Conservation (phyloP, 1,139 yeast genomes). For the Candida sojae region DNA sequence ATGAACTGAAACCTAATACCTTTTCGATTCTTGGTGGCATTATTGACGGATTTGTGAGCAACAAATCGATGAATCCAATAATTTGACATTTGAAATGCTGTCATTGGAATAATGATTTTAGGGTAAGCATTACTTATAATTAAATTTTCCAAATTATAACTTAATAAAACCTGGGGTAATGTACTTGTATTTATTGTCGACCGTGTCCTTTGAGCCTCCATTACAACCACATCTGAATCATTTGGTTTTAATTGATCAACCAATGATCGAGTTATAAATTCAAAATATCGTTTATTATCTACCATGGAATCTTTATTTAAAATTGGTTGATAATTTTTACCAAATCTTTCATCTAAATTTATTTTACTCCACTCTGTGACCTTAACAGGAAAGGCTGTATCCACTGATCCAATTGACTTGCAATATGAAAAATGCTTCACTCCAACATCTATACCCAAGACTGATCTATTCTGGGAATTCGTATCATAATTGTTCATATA, state of each 20-base stretch:
- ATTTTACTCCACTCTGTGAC: conserved; percentile 31
- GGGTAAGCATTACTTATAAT: conserved; percentile 20
- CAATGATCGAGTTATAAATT: conserved; percentile 23
- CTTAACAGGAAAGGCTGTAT: conserved; percentile 8
- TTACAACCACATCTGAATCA: conserved; percentile 24
- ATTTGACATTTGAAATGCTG: conserved; percentile 36
- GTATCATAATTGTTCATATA: conserved; percentile 13
- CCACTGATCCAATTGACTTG: conserved; percentile 17
- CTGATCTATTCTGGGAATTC: conserved; percentile 14
- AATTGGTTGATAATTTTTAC: conserved; percentile 11
- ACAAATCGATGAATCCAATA: conserved; percentile 42
- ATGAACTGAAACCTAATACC: conserved; percentile 21
- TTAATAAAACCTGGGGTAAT: conserved; percentile 39
- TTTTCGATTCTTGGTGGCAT: conserved; percentile 14
- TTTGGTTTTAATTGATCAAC: conserved; percentile 14
- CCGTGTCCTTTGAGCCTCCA: conserved; percentile 44
- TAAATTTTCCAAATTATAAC: conserved; percentile 38
- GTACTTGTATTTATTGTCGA: conserved; percentile 34
- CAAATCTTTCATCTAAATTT: conserved; percentile 19
- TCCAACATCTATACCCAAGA: conserved; percentile 39
- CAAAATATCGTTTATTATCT: conserved; percentile 27
- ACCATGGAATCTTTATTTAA: conserved; percentile 18
- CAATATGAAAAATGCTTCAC: conserved; percentile 45
- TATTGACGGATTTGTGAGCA: conserved; percentile 19
- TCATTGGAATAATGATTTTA: conserved; percentile 30